phyloP scores from a whole-genome alignment of 805 yeast genomes.

The Kodamaea lidongshanica region DNA sequence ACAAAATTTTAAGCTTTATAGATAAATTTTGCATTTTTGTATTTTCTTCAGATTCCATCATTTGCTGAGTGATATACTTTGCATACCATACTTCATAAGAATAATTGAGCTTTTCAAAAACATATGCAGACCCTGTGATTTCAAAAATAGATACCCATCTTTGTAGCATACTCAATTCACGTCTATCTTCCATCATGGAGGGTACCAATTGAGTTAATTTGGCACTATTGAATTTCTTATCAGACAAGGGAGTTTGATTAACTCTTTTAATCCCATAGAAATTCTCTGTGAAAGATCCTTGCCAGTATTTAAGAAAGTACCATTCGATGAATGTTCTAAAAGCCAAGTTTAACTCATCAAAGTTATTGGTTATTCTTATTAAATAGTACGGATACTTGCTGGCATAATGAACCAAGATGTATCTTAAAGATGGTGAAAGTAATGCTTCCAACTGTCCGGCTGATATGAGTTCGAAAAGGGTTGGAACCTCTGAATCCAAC shows the following conservation, averaged over 20 bases:
- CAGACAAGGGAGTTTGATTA: conserved; percentile 29
- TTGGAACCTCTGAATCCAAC: conserved; percentile 71
- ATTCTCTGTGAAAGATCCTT: conserved; percentile 82
- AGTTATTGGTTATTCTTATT: conserved; percentile 54
- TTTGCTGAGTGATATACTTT: conserved; percentile 46
- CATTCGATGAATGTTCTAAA: conserved; percentile 64
- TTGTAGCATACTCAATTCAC: conserved; percentile 51
- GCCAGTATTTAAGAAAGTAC: conserved; percentile 65
- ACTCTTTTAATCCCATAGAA: conserved; percentile 83
- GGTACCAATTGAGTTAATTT: conserved; percentile 35
- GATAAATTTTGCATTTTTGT: conserved; percentile 19
- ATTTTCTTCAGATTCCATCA: conserved; percentile 17
- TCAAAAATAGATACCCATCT: conserved; percentile 49
- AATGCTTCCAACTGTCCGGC: conserved; percentile 71
- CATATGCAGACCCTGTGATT: conserved; percentile 60
- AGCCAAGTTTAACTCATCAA: conserved; percentile 68
- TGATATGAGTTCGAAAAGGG: conserved; percentile 82
- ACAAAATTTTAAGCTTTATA: conserved; percentile 31
- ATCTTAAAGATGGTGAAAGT: conserved; percentile 77
- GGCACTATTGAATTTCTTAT: conserved; percentile 22
- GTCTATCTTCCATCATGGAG: conserved; percentile 42
- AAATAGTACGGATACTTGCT: conserved; percentile 67
- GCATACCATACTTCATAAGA: conserved; percentile 60
- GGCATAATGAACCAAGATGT: conserved; percentile 74
- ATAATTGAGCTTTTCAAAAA: conserved; percentile 61